phyloP scores from a whole-genome alignment of 202 grass and related monocot species.

The Panicum virgatum region DNA sequence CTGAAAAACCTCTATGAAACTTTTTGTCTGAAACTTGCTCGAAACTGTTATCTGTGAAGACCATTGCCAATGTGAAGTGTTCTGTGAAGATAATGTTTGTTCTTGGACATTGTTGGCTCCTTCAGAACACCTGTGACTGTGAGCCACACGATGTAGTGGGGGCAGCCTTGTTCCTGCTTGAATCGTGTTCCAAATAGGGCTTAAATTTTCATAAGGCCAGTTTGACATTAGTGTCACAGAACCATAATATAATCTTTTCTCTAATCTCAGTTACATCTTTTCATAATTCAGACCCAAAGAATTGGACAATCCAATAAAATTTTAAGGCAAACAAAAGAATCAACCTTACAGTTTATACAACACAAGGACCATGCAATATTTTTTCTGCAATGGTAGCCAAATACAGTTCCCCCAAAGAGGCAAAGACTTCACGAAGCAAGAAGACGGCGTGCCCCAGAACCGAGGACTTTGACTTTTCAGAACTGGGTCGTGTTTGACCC shows the following conservation, averaged over 20 bases:
- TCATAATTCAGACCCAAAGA: neutral
- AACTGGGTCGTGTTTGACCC: constrained; percentile 67
- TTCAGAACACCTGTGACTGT: neutral
- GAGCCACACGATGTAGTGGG: neutral
- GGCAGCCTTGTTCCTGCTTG: neutral
- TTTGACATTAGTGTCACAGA: neutral
- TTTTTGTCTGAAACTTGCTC: neutral
- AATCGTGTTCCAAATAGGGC: neutral
- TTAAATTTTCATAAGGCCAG: neutral
- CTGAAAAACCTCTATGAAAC: neutral
- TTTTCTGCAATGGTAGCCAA: constrained; percentile 2
- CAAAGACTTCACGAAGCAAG: neutral
- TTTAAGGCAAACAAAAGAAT: constrained; percentile 45
- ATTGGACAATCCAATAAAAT: constrained; percentile 28
- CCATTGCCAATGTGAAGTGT: neutral
- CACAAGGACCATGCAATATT: neutral
- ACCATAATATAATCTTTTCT: neutral
- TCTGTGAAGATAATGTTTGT: neutral
- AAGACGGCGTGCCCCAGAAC: neutral
- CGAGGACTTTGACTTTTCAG: constrained; percentile 48
- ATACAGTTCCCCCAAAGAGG: neutral
- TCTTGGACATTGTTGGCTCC: neutral
- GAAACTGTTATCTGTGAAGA: neutral
- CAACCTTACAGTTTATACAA: neutral
- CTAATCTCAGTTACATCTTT: constrained; percentile 7